A percentile compares a stretch with the other conserved stretches of the same genome.
These are phyloP conservation scores for Houttuynia cordata DNA, from an alignment of 164 flowering plant species.

Conservation along the genomic window DNA sequence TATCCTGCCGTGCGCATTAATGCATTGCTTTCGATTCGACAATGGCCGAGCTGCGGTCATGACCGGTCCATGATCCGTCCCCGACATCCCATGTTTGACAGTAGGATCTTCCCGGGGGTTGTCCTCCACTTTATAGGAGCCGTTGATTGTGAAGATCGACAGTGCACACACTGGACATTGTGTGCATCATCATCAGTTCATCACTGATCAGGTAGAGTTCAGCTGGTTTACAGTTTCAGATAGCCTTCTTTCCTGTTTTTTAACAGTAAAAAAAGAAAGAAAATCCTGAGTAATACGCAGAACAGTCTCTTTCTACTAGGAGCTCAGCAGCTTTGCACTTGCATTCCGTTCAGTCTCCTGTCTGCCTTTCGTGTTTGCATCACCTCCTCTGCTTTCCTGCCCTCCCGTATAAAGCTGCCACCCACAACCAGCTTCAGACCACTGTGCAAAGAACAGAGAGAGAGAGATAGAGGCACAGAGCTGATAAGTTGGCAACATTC, in stretches of 20 bases:
- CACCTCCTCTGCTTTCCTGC: conserved; percentile 19
- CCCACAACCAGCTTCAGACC: conserved; percentile 9
- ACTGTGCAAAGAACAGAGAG: conserved; percentile 6
- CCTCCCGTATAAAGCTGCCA: conserved; percentile 49
- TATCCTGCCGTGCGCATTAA: too few relatives aligned
- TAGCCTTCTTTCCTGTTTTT: neutral
- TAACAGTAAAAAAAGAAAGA: neutral
- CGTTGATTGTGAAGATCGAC: too few relatives aligned
- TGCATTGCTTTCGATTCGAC: too few relatives aligned
- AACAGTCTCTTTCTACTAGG: conserved; percentile 7
- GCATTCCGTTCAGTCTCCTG: neutral
- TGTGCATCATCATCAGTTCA: too few relatives aligned
- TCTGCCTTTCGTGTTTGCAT: conserved; percentile 36
- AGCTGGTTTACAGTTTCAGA: neutral
- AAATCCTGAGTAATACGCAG: neutral
- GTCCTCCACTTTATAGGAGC: too few relatives aligned
- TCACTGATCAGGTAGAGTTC: neutral
- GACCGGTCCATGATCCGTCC: too few relatives aligned
- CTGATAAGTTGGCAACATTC: conserved; percentile 24
- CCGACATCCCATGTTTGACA: too few relatives aligned
- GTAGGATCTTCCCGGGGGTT: too few relatives aligned
- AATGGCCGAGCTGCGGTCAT: too few relatives aligned
- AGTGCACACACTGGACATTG: too few relatives aligned
- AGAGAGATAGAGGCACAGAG: conserved; percentile 30
- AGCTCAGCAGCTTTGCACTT: conserved; percentile 1